phyloP scores from a whole-genome alignment of 495 filamentous ascomycete genomes.

The Trichoderma parareesei region DNA sequence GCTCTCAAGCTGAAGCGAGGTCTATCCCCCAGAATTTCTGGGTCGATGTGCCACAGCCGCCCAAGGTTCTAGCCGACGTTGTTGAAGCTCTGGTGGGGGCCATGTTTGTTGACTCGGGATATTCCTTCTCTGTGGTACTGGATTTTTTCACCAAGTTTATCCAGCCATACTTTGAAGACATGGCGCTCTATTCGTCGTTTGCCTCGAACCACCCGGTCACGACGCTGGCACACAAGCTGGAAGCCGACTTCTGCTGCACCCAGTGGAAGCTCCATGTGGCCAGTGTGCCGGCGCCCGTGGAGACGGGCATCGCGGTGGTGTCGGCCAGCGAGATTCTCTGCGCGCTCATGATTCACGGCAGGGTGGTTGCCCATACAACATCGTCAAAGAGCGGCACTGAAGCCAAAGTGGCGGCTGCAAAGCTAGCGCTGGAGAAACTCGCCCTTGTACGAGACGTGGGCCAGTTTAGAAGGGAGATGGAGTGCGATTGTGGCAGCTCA shows the following conservation, averaged over 20 bases:
- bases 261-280: constrained; percentile 36
- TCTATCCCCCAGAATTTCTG: constrained; percentile 66
- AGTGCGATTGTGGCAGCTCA: constrained; percentile 49
- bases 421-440: constrained; percentile 53
- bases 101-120: constrained; percentile 84
- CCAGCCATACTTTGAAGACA: constrained; percentile 74
- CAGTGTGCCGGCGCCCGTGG: constrained; percentile 23
- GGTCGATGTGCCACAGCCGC: constrained; percentile 59
- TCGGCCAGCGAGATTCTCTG: constrained; percentile 50
- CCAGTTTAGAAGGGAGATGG: constrained; percentile 53
- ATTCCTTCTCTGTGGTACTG: constrained; percentile 65
- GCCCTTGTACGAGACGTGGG: constrained; percentile 41
- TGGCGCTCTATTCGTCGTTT: constrained; percentile 79
- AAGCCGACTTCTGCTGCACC: constrained; percentile 36
- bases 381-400: constrained; percentile 52
- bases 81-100: constrained; percentile 87
- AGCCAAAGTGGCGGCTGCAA: constrained; percentile 67
- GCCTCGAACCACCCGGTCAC: constrained; percentile 79
- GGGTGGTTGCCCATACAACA: constrained; percentile 53
- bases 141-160: constrained; percentile 69
- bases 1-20: constrained; percentile 23
- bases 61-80: constrained; percentile 83
- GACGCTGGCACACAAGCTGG: constrained; percentile 34
- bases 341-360: constrained; percentile 68
- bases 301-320: constrained; percentile 30